These are phyloP conservation scores for Discostella stelligera DNA, from an alignment of 352 stramenopile species.

Conservation along the genomic window DNA sequence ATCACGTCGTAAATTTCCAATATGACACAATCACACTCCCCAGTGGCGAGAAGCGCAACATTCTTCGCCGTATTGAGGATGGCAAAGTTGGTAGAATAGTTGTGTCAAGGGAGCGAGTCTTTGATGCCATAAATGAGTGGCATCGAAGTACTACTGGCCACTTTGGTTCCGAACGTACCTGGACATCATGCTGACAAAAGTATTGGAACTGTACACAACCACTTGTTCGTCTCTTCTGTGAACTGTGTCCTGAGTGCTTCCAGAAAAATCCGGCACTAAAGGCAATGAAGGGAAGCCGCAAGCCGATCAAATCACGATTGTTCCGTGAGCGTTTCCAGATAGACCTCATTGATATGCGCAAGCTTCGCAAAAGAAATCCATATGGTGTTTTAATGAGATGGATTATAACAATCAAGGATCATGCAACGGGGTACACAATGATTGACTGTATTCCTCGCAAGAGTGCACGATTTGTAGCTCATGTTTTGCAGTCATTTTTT, in stretches of 20 bases:
- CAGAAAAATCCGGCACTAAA: not conserved
- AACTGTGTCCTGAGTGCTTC: not conserved
- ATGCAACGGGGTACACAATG: not conserved
- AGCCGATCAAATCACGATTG: not conserved
- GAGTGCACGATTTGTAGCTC: not conserved
- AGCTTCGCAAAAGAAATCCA: not conserved
- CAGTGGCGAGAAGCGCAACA: not conserved
- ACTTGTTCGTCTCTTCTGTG: not conserved
- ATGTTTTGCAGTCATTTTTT: not conserved
- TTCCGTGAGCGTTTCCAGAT: not conserved
- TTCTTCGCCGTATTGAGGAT: not conserved
- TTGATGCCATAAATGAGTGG: not conserved
- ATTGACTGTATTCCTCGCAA: not conserved
- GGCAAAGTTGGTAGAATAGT: not conserved
- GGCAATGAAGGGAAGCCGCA: not conserved
- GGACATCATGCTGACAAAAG: not conserved
- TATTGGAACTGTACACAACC: not conserved
- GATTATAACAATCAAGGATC: not conserved
- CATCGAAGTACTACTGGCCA: not conserved
- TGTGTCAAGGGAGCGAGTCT: not conserved
- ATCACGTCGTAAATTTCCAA: not conserved
- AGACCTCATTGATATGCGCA: slow-evolving; percentile 2
- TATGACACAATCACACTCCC: not conserved
- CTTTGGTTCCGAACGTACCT: not conserved
- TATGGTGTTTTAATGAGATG: not conserved